Conservation (phyloP, 108 stramenopile species). For the Seminavis robusta region DNA sequence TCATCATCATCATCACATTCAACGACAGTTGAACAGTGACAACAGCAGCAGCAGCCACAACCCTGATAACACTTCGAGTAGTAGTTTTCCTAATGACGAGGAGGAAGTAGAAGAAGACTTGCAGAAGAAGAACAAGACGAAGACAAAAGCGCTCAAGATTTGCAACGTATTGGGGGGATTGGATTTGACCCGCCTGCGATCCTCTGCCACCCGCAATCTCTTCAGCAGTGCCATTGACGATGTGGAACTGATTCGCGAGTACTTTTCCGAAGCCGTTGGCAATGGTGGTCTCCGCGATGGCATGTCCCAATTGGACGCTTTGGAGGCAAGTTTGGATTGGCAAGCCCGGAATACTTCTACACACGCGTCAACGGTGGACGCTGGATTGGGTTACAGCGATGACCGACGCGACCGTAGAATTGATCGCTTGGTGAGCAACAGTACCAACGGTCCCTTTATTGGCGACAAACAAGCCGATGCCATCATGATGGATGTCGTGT, state of each 20-base stretch:
- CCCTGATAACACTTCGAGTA: no score
- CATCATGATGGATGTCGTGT: constrained; percentile 13
- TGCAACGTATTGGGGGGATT: constrained; percentile 25
- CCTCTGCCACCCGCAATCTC: constrained; percentile 8
- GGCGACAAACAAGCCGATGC: constrained; percentile 11
- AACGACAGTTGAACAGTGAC: no score
- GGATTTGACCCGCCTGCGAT: constrained; percentile 13
- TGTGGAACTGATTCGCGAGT: constrained; percentile 29
- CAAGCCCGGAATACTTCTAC: constrained; percentile 1
- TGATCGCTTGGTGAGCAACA: constrained; percentile 4
- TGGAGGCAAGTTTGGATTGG: constrained; percentile 12
- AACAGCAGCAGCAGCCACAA: no score
- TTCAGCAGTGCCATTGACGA: constrained; percentile 25
- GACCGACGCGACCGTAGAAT: constrained; percentile 16
- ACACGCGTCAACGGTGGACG: constrained; percentile 5
- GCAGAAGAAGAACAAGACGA: background rate
- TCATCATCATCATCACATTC: no score
- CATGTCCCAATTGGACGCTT: background rate
- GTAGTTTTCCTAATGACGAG: no score
- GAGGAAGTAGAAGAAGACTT: no score
- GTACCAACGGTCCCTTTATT: background rate
- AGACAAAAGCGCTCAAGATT: constrained; percentile 6
- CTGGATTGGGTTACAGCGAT: constrained; percentile 20
- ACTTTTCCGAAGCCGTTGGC: constrained; percentile 5
- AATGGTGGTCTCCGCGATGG: constrained; percentile 9